Evolutionary conservation across 169 alveolate genomes (phyloP).

Genomic region (Condylostoma magnum): DNA sequence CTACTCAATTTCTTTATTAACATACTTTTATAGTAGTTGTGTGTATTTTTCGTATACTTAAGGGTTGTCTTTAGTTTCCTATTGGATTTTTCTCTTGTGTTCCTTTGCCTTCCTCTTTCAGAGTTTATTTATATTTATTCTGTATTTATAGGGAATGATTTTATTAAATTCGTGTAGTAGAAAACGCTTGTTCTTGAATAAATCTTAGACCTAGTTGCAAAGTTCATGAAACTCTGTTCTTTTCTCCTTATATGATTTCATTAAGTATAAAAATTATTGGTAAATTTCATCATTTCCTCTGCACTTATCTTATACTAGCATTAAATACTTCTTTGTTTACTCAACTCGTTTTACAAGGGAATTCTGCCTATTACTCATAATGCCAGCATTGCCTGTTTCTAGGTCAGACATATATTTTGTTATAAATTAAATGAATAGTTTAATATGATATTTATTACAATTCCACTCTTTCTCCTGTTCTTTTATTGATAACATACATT

Average conservation of each 20-base stretch:
- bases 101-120: conserved; percentile 23
- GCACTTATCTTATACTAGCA: conserved; percentile 6
- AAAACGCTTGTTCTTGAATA: not conserved
- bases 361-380: too few species aligned
- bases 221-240: not conserved
- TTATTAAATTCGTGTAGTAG: conserved; percentile 19
- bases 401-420: too few species aligned
- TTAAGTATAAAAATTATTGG: not conserved
- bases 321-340: not conserved
- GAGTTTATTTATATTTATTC: conserved; percentile 12
- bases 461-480: too few species aligned
- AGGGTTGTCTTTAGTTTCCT: conserved; percentile 26
- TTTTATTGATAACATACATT: too few species aligned
- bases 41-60: not conserved
- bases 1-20: not conserved
- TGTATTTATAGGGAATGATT: conserved; percentile 13
- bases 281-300: not conserved
- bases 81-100: conserved; percentile 10
- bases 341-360: conserved; percentile 30
- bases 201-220: conserved; percentile 22
- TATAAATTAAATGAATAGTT: too few species aligned
- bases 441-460: too few species aligned
- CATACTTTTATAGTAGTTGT: not conserved
- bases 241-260: conserved; percentile 24
- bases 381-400: too few species aligned